A percentile compares a stretch with the other conserved stretches of the same genome.
Conservation (phyloP, 2,329 filamentous ascomycete species). For the Cryphonectria radicalis region DNA sequence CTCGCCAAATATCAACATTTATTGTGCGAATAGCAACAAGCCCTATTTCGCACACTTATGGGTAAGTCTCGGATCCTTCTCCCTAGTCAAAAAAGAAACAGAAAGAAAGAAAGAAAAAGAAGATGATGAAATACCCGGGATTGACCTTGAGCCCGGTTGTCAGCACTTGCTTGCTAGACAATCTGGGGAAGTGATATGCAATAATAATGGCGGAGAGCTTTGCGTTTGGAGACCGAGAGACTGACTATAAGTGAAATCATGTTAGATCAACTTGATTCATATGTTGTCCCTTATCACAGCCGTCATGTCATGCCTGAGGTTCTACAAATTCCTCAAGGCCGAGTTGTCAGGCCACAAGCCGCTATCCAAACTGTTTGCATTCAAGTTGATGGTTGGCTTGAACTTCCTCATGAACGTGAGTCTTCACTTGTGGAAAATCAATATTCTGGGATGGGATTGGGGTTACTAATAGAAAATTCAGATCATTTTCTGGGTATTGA, state of each 20-base stretch:
- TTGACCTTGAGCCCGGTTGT: too few species aligned
- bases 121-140: too few species aligned
- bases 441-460: neutral
- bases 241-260: constrained; percentile 4
- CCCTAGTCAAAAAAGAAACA: neutral
- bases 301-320: constrained; percentile 34
- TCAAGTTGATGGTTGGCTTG: constrained; percentile 41
- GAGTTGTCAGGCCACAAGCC: constrained; percentile 37
- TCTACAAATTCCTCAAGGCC: constrained; percentile 36
- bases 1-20: constrained; percentile 33
- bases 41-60: constrained; percentile 39
- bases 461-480: neutral
- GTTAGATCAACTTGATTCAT: constrained; percentile 35
- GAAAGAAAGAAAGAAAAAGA: too few species aligned
- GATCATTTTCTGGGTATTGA: constrained; percentile 32
- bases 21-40: constrained; percentile 37
- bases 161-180: neutral
- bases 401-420: constrained; percentile 38
- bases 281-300: constrained; percentile 35
- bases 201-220: neutral
- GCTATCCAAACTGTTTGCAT: constrained; percentile 39
- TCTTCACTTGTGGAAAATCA: neutral
- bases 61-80: constrained; percentile 23
- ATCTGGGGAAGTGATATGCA: neutral
- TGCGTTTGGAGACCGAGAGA: neutral